Conservation (phyloP, 805 yeast genomes). For the Kodamaea lidongshanica region DNA sequence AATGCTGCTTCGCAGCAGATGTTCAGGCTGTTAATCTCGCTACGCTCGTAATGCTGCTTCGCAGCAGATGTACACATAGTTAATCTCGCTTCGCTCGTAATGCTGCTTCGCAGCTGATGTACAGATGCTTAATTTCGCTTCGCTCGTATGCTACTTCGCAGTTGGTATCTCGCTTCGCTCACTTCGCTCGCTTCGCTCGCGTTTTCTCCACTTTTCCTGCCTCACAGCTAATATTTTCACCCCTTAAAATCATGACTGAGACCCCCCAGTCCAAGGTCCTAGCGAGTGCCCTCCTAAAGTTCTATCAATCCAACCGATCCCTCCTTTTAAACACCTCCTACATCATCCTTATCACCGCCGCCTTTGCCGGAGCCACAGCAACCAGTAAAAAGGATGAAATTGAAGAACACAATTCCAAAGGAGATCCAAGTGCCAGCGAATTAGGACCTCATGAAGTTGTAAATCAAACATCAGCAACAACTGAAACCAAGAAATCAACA, state of each 20-base stretch:
- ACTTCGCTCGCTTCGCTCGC: too few species aligned
- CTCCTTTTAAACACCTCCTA: slow-evolving; percentile 37
- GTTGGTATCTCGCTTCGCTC: too few species aligned
- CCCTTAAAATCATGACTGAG: slow-evolving; percentile 3
- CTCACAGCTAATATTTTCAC: neutral
- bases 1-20: too few species aligned
- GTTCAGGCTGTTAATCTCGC: too few species aligned
- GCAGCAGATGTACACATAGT: too few species aligned
- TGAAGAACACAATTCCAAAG: slow-evolving; percentile 4
- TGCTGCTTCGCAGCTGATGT: too few species aligned
- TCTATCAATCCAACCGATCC: slow-evolving; percentile 36
- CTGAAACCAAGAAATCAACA: slow-evolving; percentile 11
- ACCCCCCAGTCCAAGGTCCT: slow-evolving; percentile 11
- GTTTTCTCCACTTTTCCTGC: too few species aligned
- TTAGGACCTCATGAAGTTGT: slow-evolving; percentile 10
- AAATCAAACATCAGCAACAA: slow-evolving; percentile 4
- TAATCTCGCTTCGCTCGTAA: too few species aligned
- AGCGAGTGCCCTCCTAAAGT: slow-evolving; percentile 24
- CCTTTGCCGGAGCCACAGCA: slow-evolving; percentile 37
- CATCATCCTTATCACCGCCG: slow-evolving; percentile 36
- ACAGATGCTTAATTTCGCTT: too few species aligned
- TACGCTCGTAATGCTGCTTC: too few species aligned
- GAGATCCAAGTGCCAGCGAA: slow-evolving; percentile 5
- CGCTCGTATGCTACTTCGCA: too few species aligned
- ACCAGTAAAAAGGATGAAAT: slow-evolving; percentile 12